Evolutionary conservation across 495 filamentous ascomycete genomes (phyloP).

Genomic region (Aspergillus mulundensis): DNA sequence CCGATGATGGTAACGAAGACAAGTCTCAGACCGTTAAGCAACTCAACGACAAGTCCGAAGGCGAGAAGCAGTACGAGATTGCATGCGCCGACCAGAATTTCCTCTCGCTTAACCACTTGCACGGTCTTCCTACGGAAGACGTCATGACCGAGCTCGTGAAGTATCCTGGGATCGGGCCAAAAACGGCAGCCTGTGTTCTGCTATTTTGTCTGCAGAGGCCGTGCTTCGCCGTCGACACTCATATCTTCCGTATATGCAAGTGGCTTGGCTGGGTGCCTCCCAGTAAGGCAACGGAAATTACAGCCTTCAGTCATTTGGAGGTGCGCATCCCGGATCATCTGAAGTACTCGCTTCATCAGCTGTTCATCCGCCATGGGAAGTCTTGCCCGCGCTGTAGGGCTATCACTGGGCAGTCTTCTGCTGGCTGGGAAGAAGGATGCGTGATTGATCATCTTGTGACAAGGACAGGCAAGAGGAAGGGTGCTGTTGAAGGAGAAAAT

Average conservation of each 20-base stretch:
- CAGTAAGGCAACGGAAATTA: constrained; percentile 56
- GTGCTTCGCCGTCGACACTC: constrained; percentile 82
- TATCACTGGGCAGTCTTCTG: constrained; percentile 38
- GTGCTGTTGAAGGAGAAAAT: constrained; percentile 4
- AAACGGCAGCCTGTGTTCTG: constrained; percentile 83
- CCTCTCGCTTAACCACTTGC: constrained; percentile 75
- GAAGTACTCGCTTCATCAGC: constrained; percentile 84
- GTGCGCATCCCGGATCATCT: constrained; percentile 75
- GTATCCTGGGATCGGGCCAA: constrained; percentile 84
- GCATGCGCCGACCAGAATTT: constrained; percentile 51
- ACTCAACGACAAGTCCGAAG: constrained; percentile 20
- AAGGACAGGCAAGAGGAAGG: constrained; percentile 41
- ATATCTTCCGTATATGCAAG: constrained; percentile 73
- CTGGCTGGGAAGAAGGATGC: constrained; percentile 47
- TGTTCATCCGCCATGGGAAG: constrained; percentile 85
- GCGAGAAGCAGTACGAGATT: constrained; percentile 48
- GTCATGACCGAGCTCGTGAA: constrained; percentile 70
- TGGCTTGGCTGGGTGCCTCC: constrained; percentile 82
- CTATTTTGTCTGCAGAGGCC: constrained; percentile 75
- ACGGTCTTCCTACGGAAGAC: constrained; percentile 58
- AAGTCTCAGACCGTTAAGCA: not conserved
- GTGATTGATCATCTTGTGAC: constrained; percentile 49
- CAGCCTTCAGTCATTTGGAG: constrained; percentile 77
- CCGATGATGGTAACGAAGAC: not conserved
- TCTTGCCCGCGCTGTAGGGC: constrained; percentile 74